Conservation (phyloP, 371 early-diverging fungal genomes). For the Mucor piriformis region DNA sequence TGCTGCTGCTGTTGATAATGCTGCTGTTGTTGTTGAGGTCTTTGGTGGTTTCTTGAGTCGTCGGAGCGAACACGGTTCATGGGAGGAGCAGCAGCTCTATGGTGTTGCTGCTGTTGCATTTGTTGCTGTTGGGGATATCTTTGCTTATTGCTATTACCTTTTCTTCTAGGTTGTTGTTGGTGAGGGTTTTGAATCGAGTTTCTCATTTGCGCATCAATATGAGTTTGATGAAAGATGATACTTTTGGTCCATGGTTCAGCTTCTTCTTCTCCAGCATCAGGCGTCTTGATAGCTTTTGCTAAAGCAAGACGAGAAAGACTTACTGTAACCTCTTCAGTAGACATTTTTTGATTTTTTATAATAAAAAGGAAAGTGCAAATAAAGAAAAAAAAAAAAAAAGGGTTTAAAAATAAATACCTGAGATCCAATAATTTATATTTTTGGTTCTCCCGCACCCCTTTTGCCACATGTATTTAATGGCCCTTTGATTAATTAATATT, state of each 20-base stretch:
- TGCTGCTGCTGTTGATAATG: conserved; percentile 7
- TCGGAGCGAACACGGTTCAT: conserved; percentile 21
- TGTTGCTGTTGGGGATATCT: conserved; percentile 19
- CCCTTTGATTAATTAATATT: no score
- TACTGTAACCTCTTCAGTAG: conserved; percentile 47
- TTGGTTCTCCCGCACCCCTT: no score
- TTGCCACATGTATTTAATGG: no score
- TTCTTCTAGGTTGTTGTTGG: neutral
- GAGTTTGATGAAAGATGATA: conserved; percentile 53
- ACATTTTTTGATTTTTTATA: conserved; percentile 19
- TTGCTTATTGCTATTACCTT: conserved; percentile 1
- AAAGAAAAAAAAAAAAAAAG: neutral
- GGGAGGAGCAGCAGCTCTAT: conserved; percentile 7
- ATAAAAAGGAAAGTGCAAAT: neutral
- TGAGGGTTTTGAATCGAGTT: conserved; percentile 30
- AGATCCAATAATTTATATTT: neutral
- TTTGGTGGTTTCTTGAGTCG: conserved; percentile 7
- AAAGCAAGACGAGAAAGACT: conserved; percentile 49
- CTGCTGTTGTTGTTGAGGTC: conserved; percentile 2
- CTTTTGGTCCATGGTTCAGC: conserved; percentile 49
- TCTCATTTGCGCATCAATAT: conserved; percentile 41
- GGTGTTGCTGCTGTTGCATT: conserved; percentile 9
- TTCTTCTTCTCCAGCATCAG: conserved; percentile 40
- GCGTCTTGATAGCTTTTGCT: conserved; percentile 55
- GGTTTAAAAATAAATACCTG: neutral